A percentile compares a stretch with the other conserved stretches of the same genome.
Conservation (phyloP, 331 rosid genomes). For the Acacia concinna region DNA sequence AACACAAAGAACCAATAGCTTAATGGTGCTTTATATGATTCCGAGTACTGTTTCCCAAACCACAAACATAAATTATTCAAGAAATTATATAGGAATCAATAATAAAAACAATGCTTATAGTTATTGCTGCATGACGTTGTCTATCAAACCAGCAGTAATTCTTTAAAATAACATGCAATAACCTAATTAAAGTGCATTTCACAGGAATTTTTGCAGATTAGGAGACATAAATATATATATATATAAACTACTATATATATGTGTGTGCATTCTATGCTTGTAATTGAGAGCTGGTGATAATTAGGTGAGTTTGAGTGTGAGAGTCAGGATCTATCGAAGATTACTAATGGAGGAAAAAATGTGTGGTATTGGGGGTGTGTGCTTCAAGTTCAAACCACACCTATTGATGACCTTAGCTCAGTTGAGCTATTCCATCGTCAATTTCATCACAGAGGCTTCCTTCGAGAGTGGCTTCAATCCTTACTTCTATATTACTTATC, state of each 20-base stretch:
- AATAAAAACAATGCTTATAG: background rate
- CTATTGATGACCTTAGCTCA: conserved; percentile 57
- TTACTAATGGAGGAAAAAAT: background rate
- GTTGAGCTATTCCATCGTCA: conserved; percentile 50
- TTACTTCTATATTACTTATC: conserved; percentile 67
- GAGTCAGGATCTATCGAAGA: background rate
- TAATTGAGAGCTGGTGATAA: background rate
- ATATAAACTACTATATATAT: background rate
- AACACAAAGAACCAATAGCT: too few relatives aligned
- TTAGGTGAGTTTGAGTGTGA: background rate
- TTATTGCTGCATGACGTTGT: background rate
- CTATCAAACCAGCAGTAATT: background rate
- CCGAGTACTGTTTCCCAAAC: too few relatives aligned
- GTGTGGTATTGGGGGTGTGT: conserved; percentile 10
- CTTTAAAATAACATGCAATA: background rate
- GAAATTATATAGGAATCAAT: too few relatives aligned
- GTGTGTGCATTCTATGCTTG: background rate
- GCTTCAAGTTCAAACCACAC: conserved; percentile 63
- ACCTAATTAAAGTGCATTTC: background rate
- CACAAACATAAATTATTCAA: too few relatives aligned
- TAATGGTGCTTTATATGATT: too few relatives aligned
- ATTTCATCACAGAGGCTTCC: conserved; percentile 67
- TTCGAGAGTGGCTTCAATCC: conserved; percentile 88
- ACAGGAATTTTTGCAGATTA: background rate
- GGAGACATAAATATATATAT: conserved; percentile 14